Evolutionary conservation across 306 rosid genomes (phyloP).

Genomic region (Ochetophila trinervis): DNA sequence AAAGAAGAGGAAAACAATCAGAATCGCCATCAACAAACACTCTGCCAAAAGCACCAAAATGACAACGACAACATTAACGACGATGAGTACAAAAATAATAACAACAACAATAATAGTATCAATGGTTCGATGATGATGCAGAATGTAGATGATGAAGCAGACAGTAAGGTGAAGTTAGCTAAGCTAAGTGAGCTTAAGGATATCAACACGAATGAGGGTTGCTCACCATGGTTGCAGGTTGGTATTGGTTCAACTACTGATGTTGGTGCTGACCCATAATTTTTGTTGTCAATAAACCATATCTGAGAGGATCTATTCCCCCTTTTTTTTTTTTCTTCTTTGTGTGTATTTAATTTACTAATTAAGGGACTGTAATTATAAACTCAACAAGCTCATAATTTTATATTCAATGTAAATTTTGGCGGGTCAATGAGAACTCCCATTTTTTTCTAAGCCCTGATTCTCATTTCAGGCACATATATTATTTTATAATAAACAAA

Average conservation of each 20-base stretch:
- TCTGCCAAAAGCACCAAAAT: slow-evolving; percentile 13
- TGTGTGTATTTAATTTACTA: slow-evolving; percentile 4
- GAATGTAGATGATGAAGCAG: slow-evolving; percentile 65
- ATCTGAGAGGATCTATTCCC: background rate
- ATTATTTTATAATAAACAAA: background rate
- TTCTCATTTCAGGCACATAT: background rate
- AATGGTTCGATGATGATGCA: slow-evolving; percentile 29
- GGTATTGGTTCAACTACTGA: slow-evolving; percentile 79
- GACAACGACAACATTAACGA: slow-evolving; percentile 30
- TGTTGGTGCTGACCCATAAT: slow-evolving; percentile 48
- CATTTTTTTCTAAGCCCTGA: background rate
- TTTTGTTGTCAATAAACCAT: background rate
- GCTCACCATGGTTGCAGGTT: slow-evolving; percentile 91
- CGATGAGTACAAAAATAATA: slow-evolving; percentile 22
- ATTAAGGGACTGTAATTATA: slow-evolving; percentile 48
- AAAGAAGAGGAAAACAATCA: slow-evolving; percentile 33
- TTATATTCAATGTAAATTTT: slow-evolving; percentile 31
- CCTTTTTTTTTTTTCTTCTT: background rate
- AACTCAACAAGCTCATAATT: slow-evolving; percentile 20
- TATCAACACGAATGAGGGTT: slow-evolving; percentile 52
- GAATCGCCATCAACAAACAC: slow-evolving; percentile 14
- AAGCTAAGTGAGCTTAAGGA: slow-evolving; percentile 88
- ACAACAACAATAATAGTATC: slow-evolving; percentile 18
- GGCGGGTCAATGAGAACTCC: slow-evolving; percentile 14
- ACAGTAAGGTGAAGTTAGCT: slow-evolving; percentile 71